Conservation (phyloP, 2,329 filamentous ascomycete species). For the Clarireedia sp. region DNA sequence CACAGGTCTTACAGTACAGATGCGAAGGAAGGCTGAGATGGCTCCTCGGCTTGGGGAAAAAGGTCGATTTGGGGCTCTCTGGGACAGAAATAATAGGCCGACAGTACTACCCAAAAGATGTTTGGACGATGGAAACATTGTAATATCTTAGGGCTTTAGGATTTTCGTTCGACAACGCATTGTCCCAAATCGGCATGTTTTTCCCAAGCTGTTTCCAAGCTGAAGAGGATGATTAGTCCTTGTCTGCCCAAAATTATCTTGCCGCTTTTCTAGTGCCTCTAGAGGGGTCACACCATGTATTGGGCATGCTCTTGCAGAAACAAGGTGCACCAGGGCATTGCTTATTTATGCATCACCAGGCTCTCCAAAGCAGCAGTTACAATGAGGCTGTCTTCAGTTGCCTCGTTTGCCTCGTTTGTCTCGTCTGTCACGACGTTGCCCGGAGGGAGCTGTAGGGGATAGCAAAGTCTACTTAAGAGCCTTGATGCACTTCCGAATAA, state of each 20-base stretch:
- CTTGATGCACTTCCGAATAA: background rate
- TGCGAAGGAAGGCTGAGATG: background rate
- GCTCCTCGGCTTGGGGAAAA: no score
- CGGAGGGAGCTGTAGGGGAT: background rate
- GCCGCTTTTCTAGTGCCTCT: background rate
- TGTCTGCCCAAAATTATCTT: background rate
- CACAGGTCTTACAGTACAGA: background rate
- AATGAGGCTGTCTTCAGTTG: background rate
- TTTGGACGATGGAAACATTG: no score
- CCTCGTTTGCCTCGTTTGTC: background rate
- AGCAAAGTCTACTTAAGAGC: background rate
- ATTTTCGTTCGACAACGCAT: no score
- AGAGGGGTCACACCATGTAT: background rate
- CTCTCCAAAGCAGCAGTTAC: background rate
- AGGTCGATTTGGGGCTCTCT: no score
- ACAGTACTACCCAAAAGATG: no score
- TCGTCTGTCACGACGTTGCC: background rate
- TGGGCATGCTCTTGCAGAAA: background rate
- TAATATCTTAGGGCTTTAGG: no score
- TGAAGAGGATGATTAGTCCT: background rate
- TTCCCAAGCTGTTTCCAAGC: no score
- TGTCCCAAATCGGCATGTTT: no score
- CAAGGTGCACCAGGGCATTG: no score
- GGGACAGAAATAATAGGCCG: no score
- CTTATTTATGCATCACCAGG: no score